Conservation (phyloP, 345 rosid species). For the Citrus inodora region DNA sequence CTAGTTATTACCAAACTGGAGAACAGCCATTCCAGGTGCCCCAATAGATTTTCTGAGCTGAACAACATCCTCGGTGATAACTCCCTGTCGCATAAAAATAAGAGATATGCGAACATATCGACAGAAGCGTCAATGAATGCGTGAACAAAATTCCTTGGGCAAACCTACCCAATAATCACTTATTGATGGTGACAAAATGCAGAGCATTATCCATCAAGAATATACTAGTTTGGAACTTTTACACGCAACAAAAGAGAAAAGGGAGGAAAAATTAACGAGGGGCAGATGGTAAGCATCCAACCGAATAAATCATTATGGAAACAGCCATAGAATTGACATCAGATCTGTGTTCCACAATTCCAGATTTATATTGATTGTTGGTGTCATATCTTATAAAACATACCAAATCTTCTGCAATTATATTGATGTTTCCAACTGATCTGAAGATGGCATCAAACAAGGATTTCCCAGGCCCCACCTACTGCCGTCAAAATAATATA, state of each 20-base stretch:
- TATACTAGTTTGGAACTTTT: background rate
- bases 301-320: background rate
- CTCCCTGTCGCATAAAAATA: constrained; percentile 53
- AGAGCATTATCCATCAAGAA: background rate
- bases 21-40: constrained; percentile 99
- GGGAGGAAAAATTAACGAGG: background rate
- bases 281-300: background rate
- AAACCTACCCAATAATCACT: background rate
- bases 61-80: constrained; percentile 90
- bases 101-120: background rate
- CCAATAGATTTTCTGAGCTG: constrained; percentile 80
- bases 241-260: background rate
- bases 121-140: background rate
- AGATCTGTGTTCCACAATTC: background rate
- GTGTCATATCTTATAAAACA: constrained; percentile 24
- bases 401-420: constrained; percentile 97
- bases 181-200: background rate
- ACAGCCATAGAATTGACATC: background rate
- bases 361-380: background rate
- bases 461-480: constrained; percentile 96
- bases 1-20: constrained; percentile 73
- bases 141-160: background rate
- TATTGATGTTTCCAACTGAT: constrained; percentile 67
- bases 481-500: constrained; percentile 42
- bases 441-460: constrained; percentile 71